Percentiles rank a stretch among this genome's conserved stretches.
Evolutionary conservation across 768 basidiomycete species (phyloP).

Genomic region (Termitomyces sp.): DNA sequence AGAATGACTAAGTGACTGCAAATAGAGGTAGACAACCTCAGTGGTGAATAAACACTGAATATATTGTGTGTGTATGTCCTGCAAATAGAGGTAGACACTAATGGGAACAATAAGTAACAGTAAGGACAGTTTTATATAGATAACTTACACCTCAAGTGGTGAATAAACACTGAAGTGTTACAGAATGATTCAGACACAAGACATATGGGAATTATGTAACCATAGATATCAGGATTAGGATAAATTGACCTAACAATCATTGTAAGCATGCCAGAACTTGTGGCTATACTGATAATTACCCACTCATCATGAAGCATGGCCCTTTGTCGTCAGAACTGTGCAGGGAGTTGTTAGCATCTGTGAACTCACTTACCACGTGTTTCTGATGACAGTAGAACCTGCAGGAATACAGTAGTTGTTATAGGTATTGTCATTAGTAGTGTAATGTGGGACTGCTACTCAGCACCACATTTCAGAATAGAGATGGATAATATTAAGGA

Average conservation of each 20-base stretch:
- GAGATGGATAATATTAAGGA: no score
- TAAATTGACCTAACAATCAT: conserved; percentile 14
- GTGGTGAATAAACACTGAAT: no score
- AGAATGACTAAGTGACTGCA: no score
- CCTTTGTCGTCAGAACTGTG: conserved; percentile 18
- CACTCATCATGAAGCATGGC: conserved; percentile 25
- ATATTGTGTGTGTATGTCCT: no score
- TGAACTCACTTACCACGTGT: conserved; percentile 21
- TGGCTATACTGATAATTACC: background rate
- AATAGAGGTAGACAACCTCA: no score
- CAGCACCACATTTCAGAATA: background rate
- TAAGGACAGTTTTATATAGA: no score
- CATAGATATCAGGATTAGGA: conserved; percentile 22
- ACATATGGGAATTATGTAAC: no score
- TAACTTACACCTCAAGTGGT: no score
- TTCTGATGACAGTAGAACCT: conserved; percentile 22
- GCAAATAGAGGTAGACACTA: no score
- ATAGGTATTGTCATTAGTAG: conserved; percentile 26
- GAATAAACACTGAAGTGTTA: no score
- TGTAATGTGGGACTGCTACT: conserved; percentile 24
- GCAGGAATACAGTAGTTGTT: conserved; percentile 29
- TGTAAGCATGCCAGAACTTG: background rate
- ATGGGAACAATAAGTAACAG: no score
- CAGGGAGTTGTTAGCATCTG: background rate
- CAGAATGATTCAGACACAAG: no score